phyloP scores from a whole-genome alignment of 2,329 filamentous ascomycete species.

The Neonectria neomacrospora region DNA sequence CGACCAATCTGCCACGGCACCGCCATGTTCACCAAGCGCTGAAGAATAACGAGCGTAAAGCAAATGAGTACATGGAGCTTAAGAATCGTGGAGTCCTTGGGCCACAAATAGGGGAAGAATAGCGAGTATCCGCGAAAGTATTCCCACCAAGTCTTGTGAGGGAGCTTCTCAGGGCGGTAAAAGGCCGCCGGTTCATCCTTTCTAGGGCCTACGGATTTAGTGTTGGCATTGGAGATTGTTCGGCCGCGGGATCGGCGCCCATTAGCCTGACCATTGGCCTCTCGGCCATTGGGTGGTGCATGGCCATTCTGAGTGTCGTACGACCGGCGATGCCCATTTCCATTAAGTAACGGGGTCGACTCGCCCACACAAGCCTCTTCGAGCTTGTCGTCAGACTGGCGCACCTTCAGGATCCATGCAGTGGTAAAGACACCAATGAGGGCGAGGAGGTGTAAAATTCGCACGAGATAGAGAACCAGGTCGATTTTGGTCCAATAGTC shows the following conservation, averaged over 20 bases:
- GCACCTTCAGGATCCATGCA: constrained; percentile 55
- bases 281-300: constrained; percentile 33
- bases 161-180: constrained; percentile 87
- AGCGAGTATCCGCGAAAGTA: constrained; percentile 92
- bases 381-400: constrained; percentile 50
- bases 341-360: constrained; percentile 70
- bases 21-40: constrained; percentile 85
- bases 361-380: constrained; percentile 63
- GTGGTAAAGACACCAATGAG: constrained; percentile 63
- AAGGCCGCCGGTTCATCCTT: constrained; percentile 79
- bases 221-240: constrained; percentile 53
- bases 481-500: constrained; percentile 63
- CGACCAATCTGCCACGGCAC: constrained; percentile 84
- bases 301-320: constrained; percentile 50
- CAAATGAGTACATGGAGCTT: constrained; percentile 85
- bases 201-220: constrained; percentile 47
- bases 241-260: constrained; percentile 49
- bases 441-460: constrained; percentile 73
- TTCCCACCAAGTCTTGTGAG: constrained; percentile 94
- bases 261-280: constrained; percentile 43
- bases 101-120: constrained; percentile 98
- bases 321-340: constrained; percentile 51
- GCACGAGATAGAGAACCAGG: constrained; percentile 72
- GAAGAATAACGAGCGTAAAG: constrained; percentile 80
- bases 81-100: constrained; percentile 77